Base-by-base conservation (phyloP, 2,329 filamentous ascomycete genomes). In the Acarospora socialis region DNA sequence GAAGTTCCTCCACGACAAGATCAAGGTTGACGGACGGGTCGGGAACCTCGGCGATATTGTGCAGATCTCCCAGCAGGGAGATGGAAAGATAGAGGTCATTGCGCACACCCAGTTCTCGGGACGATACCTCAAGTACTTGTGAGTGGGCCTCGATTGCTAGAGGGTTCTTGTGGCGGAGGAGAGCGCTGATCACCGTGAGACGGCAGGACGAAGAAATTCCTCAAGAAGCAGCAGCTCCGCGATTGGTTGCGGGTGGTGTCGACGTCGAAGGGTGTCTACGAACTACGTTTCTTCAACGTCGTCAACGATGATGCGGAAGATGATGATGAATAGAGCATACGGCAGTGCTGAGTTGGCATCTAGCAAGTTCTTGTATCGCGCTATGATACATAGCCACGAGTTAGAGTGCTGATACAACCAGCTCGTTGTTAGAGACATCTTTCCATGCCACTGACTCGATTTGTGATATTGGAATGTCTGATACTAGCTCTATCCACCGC, bases 201-300 rank as follows among this genome's bases (percentile, higher is more conserved):
- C 9, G 40, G 29, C 48, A 92, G 83, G 62, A 98, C 90, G 64
- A 98, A 98, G 83, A 98, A 98, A 77, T 98, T 93, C 80, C 80
- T 98, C 66, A 98, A 98, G 84, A 98, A 98, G 82, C 83, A 94
- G 74, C 87, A 95, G 77, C 82, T 98, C 61, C 83, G 90, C 70
- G 90, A 98, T 74, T 98, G 90, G 90, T 81, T 98, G 59, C 86
- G 90, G 56, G 87, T 98, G 53, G 90, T 98, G 57, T 92, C 84
- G 52, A 95, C 87, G 61, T 84, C 81, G 63, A 87, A 87, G 71
- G 87, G 90, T 60, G 86, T 94, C 48, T 98, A 98, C 73, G 86
- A 94, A 74, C 80, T 98, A 66, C 86, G 92, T 73, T 98, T 98
- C 86, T 98, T 92, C 84, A 98, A 98, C 74, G 86, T 98, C 59